Base-by-base conservation (phyloP, 768 basidiomycete species). In the Suillus sp. region DNA sequence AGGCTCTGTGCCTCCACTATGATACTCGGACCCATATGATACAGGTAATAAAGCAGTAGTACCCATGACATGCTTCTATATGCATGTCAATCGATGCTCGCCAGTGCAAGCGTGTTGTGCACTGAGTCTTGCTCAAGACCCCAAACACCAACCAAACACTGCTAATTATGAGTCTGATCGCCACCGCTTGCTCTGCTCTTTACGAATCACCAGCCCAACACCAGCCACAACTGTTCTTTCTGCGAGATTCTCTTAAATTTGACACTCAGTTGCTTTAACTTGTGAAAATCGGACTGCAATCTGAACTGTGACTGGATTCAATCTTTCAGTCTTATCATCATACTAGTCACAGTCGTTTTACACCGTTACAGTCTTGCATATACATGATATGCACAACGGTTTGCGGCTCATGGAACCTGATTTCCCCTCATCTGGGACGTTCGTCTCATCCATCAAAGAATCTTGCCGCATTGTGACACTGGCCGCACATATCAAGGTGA, bases 401-500 rank as follows among this genome's bases (percentile, higher is more conserved):
- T 38, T 27, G 22, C 4, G 16, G 10, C 32, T 20, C 56, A 27
- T 62, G 42, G 53, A 55, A 18, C 32, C 27, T 43, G 64, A 68
- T 32, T 74, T 85, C 60, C 84, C 87, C 63, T 74, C 81, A 51
- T 77, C 83, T 59, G 79, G 83, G 25, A 65, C 71, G 40, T 89
- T 80, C 69, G 65, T 89, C 20, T 67, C 79, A 42, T 79, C 83
- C 16, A 82, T 92, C 42, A 82, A 83, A 55, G 71, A 80, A 55
- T 86, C 89, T 4, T 82, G 85, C 22, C 75, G 74, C 59, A 73
- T 78, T 27, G 71, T 87, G 59, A 79, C 87, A 27, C 68, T 78
- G 64, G 73, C 75, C 5, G 78, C 83, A 63, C 74, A 81, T 40
- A 83, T 92, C 37, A 74, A 72, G 65, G 91, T 90, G 71, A 71